Evolutionary conservation across 768 basidiomycete species (phyloP).

Genomic region (Amanita brunnescens): DNA sequence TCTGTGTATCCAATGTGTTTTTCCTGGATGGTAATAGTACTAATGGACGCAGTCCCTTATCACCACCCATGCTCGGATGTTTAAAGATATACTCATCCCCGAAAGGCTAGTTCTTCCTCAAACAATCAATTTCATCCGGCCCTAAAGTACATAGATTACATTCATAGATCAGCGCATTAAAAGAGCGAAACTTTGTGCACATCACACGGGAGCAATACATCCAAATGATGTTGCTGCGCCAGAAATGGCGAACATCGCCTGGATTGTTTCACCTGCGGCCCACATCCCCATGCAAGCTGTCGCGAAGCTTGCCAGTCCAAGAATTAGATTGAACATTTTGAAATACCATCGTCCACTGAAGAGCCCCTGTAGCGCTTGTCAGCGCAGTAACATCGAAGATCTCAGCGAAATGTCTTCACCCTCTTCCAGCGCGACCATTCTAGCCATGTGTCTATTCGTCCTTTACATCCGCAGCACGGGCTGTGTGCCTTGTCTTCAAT

Average conservation of each 20-base stretch:
- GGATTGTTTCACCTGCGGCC: slow-evolving; percentile 39
- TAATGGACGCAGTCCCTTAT: too few species aligned
- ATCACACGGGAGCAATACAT: slow-evolving; percentile 37
- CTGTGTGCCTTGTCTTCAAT: slow-evolving; percentile 20
- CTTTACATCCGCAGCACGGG: slow-evolving; percentile 19
- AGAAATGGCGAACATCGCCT: slow-evolving; percentile 26
- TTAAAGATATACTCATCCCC: too few species aligned
- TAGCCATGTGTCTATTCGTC: slow-evolving; percentile 28
- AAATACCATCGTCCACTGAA: slow-evolving; percentile 33
- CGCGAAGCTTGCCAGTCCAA: slow-evolving; percentile 38
- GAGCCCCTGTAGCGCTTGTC: slow-evolving; percentile 24
- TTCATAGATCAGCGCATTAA: too few species aligned
- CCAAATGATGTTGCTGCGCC: slow-evolving; percentile 45
- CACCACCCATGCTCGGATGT: too few species aligned
- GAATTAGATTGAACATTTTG: slow-evolving; percentile 42
- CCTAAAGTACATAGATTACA: too few species aligned
- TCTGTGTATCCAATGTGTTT: too few species aligned
- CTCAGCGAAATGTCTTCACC: slow-evolving; percentile 12
- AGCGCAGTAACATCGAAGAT: neutral
- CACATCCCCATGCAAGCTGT: slow-evolving; percentile 45
- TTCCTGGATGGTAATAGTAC: too few species aligned
- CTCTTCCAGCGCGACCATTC: slow-evolving; percentile 34
- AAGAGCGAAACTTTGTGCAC: too few species aligned
- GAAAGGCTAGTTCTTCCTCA: too few species aligned
- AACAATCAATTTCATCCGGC: too few species aligned